A percentile compares a stretch with the other conserved stretches of the same genome.
Conservation (phyloP, 148 eudicot species). For the Nepenthes gracilis region DNA sequence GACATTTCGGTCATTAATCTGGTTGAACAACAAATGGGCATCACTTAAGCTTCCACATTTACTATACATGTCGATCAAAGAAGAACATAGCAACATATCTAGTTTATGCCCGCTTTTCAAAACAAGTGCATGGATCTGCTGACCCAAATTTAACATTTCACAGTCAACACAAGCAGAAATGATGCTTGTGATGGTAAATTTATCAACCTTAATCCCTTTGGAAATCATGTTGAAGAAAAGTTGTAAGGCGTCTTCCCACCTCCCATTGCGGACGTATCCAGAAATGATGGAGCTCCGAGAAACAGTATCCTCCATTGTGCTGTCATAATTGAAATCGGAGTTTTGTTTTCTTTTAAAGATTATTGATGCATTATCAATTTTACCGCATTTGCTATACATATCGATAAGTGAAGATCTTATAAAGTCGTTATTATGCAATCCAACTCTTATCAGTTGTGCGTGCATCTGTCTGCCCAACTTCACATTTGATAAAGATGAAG, state of each 20-base stretch:
- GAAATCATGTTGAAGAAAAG: conserved; percentile 40
- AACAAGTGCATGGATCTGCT: conserved; percentile 49
- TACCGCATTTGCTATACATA: conserved; percentile 77
- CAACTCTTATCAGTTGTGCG: conserved; percentile 32
- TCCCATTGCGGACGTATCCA: conserved; percentile 55
- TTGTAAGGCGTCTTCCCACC: conserved; percentile 47
- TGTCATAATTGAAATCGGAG: conserved; percentile 4
- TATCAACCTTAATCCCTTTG: conserved; percentile 35
- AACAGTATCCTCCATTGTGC: conserved; percentile 21
- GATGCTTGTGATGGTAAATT: conserved; percentile 53
- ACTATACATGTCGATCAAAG: conserved; percentile 81
- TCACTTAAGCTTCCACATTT: conserved; percentile 67
- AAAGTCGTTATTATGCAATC: conserved; percentile 31
- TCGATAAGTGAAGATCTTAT: conserved; percentile 52
- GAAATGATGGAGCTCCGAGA: conserved; percentile 50
- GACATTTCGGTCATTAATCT: conserved; percentile 30
- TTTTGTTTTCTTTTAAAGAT: conserved; percentile 24
- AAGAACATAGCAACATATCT: conserved; percentile 46
- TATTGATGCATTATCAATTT: conserved; percentile 42
- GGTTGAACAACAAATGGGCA: conserved; percentile 39
- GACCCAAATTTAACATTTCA: conserved; percentile 62
- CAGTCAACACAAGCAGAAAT: conserved; percentile 48
- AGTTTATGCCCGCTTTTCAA: conserved; percentile 36
- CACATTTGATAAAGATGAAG: conserved; percentile 34
- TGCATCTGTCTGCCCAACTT: conserved; percentile 64